Evolutionary conservation across 805 yeast species (phyloP).

Genomic region (Candida awuae): DNA sequence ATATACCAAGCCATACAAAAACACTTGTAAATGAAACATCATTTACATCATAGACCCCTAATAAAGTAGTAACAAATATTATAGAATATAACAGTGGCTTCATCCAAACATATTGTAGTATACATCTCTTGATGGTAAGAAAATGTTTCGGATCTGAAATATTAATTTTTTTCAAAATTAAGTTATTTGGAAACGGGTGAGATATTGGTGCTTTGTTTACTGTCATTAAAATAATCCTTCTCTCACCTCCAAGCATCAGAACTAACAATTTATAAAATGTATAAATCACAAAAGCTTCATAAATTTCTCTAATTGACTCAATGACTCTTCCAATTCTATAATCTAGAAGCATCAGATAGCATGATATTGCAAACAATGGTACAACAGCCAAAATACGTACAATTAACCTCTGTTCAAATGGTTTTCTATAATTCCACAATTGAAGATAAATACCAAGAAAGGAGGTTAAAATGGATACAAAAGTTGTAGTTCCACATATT

Average conservation of each 20-base stretch:
- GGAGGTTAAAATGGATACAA: conserved; percentile 34
- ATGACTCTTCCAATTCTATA: conserved; percentile 39
- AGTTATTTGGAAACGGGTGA: conserved; percentile 53
- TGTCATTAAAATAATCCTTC: conserved; percentile 56
- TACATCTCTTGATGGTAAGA: conserved; percentile 69
- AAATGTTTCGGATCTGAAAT: conserved; percentile 81
- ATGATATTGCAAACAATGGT: conserved; percentile 70
- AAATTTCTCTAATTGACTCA: conserved; percentile 79
- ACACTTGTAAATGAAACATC: conserved; percentile 41
- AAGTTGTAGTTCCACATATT: conserved; percentile 12
- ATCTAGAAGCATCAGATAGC: conserved; percentile 49
- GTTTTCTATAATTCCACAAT: conserved; percentile 71
- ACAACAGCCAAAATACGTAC: conserved; percentile 76
- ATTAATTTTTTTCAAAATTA: conserved; percentile 53
- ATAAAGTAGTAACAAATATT: conserved; percentile 38
- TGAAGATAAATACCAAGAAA: conserved; percentile 43
- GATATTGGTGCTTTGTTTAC: conserved; percentile 61
- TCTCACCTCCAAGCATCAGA: conserved; percentile 84
- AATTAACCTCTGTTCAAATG: conserved; percentile 77
- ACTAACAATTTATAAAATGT: conserved; percentile 83
- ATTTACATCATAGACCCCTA: conserved; percentile 45
- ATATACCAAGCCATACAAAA: conserved; percentile 55
- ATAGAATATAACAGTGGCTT: conserved; percentile 72
- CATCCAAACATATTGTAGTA: conserved; percentile 91
- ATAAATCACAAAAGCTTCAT: conserved; percentile 93